Conservation (phyloP, 257 asterid species). For the Capsicum chinense region DNA sequence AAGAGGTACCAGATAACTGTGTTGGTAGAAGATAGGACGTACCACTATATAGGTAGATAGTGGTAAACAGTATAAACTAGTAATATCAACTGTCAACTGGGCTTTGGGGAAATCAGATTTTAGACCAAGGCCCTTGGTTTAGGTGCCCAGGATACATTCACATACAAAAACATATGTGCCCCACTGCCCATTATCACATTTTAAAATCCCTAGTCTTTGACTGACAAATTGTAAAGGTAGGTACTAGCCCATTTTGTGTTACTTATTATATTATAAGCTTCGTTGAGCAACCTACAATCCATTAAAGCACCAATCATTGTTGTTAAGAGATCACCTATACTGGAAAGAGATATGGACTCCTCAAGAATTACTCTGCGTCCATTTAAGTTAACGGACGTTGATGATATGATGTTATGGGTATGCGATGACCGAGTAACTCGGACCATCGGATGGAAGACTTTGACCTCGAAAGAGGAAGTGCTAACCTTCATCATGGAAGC, state of each 20-base stretch:
- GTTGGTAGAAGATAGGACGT: too few relatives aligned
- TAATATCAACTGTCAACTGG: too few relatives aligned
- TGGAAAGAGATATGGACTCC: conserved; percentile 39
- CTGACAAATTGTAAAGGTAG: background rate
- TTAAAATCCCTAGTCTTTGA: background rate
- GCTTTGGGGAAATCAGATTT: too few relatives aligned
- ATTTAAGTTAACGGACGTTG: conserved; percentile 37
- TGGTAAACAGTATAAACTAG: too few relatives aligned
- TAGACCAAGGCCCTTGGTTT: too few relatives aligned
- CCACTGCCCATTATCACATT: background rate
- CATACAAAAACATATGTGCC: background rate
- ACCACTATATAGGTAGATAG: too few relatives aligned
- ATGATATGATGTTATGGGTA: conserved; percentile 54
- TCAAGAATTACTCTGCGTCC: conserved; percentile 27
- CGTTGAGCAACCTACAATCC: background rate
- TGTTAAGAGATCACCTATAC: background rate
- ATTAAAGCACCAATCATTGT: background rate
- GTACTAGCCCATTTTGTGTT: background rate
- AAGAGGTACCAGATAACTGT: too few relatives aligned
- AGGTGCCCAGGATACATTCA: too few relatives aligned
- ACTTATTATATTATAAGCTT: background rate
- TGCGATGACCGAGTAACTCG: conserved; percentile 55
- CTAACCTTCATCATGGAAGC: conserved; percentile 47
- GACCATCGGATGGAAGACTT: conserved; percentile 42
- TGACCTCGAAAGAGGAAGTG: conserved; percentile 52